phyloP scores from a whole-genome alignment of 1,139 yeast species.

The Hemisphaericaspora lyxosophila region DNA sequence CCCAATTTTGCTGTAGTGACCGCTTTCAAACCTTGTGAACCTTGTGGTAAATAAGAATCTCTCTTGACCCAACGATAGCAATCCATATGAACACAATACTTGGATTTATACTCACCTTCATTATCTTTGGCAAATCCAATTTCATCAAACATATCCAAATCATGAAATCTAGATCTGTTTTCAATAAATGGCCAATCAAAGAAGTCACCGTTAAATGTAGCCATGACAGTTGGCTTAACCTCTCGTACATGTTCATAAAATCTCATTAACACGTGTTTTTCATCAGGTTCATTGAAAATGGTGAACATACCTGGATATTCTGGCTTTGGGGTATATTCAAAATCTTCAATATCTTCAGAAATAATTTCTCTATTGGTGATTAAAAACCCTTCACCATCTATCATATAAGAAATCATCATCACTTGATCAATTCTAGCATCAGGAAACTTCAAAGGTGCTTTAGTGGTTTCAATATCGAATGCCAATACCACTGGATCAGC shows the following conservation, averaged over 20 bases:
- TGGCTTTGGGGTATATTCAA: conserved; percentile 96
- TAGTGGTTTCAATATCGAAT: conserved; percentile 96
- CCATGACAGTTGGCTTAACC: conserved; percentile 87
- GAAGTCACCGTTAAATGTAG: conserved; percentile 97
- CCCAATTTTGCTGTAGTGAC: conserved; percentile 96
- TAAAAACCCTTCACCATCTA: conserved; percentile 93
- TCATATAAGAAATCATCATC: conserved; percentile 99
- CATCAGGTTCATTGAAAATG: conserved; percentile 87
- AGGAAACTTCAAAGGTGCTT: conserved; percentile 94
- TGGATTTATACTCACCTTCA: conserved; percentile 91
- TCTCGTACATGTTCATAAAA: conserved; percentile 92
- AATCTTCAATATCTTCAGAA: conserved; percentile 91
- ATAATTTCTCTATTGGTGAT: conserved; percentile 95
- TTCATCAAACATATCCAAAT: conserved; percentile 85
- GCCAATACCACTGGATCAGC: conserved; percentile 98
- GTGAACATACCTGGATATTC: conserved; percentile 91
- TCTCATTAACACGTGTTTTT: conserved; percentile 66
- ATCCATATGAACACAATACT: conserved; percentile 96
- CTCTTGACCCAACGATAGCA: conserved; percentile 99
- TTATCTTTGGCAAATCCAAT: conserved; percentile 90
- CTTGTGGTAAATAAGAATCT: conserved; percentile 96
- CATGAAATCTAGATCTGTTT: conserved; percentile 78
- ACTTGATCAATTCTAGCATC: conserved; percentile 90
- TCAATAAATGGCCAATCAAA: conserved; percentile 99
- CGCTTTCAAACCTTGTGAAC: conserved; percentile 97